Percentiles rank a stretch among this genome's conserved stretches.
These are phyloP conservation scores for Solanum bulbocastanum DNA, from an alignment of 257 asterid genomes.

Conservation along the genomic window DNA sequence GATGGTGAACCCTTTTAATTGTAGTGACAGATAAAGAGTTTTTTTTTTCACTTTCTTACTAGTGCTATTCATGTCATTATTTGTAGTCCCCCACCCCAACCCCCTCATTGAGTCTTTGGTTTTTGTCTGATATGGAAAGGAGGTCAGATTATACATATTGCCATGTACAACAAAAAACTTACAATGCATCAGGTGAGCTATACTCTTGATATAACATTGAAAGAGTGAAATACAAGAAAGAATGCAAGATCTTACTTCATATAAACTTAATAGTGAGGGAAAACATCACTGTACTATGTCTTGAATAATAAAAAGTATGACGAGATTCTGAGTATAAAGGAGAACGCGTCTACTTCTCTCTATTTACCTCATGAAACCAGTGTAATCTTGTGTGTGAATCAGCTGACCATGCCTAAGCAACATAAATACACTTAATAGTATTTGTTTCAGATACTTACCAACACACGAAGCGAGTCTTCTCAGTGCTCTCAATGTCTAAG, in stretches of 20 bases:
- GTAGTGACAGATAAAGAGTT: not conserved
- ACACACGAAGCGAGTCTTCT: not conserved
- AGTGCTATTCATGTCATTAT: not conserved
- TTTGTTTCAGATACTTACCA: not conserved
- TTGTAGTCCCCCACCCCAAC: not conserved
- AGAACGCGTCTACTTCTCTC: not conserved
- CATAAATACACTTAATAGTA: not conserved
- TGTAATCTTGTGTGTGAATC: not conserved
- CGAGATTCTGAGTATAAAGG: not conserved
- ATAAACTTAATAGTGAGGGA: not conserved
- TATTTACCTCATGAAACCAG: not conserved
- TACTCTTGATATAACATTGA: not conserved
- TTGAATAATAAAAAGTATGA: not conserved
- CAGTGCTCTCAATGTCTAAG: not conserved
- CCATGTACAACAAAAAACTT: not conserved
- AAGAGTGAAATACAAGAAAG: not conserved
- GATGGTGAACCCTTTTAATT: slow-evolving; percentile 18
- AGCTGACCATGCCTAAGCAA: not conserved
- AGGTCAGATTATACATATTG: not conserved
- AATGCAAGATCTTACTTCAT: not conserved
- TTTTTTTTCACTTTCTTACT: not conserved
- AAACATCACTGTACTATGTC: not conserved
- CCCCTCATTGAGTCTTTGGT: no score
- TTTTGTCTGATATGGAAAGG: not conserved
- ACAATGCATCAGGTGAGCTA: not conserved